These are phyloP conservation scores for Senecio squalidus DNA, from an alignment of 140 eudicot genomes.

Conservation along the genomic window DNA sequence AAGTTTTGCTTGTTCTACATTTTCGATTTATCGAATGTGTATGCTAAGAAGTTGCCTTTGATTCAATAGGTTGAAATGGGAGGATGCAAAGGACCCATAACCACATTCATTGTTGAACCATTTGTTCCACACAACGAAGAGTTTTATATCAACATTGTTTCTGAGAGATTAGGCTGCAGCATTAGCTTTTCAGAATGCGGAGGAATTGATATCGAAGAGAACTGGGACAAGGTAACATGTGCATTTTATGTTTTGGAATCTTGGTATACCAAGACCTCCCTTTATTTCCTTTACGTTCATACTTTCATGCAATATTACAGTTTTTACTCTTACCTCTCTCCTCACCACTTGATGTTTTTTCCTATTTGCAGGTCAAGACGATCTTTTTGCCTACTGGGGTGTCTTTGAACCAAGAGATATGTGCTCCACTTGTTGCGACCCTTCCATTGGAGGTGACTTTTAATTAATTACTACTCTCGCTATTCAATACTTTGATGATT, in stretches of 20 bases:
- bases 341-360: neutral
- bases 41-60: conserved; percentile 4
- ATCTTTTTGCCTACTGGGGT: conserved; percentile 77
- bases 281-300: neutral
- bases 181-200: conserved; percentile 99
- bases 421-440: conserved; percentile 97
- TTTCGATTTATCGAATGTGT: neutral
- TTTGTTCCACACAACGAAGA: conserved; percentile 93
- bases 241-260: neutral
- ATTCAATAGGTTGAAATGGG: conserved; percentile 84
- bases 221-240: conserved; percentile 86
- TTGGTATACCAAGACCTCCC: too few relatives aligned
- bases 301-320: neutral
- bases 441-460: conserved; percentile 99
- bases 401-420: conserved; percentile 74
- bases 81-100: conserved; percentile 99
- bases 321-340: neutral
- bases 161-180: conserved; percentile 92
- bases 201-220: conserved; percentile 99
- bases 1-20: neutral
- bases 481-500: neutral
- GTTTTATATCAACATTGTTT: conserved; percentile 84
- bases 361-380: conserved; percentile 65
- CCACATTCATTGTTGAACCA: conserved; percentile 97
- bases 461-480: neutral